Conservation (phyloP, 2,329 filamentous ascomycete genomes). For the Atkinsonella texensis region DNA sequence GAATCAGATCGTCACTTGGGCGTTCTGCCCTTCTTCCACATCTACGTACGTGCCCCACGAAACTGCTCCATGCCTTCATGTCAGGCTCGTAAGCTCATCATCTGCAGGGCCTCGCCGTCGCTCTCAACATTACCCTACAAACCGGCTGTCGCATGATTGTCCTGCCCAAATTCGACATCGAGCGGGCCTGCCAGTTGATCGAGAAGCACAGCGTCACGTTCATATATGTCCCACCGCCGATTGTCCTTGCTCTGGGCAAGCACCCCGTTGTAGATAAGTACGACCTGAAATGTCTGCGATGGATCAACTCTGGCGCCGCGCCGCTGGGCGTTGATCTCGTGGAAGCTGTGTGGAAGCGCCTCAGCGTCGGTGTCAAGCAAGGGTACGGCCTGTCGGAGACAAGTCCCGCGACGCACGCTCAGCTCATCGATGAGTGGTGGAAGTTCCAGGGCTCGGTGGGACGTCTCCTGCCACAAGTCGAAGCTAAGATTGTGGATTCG, state of each 20-base stretch:
- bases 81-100: neutral
- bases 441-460: constrained; percentile 69
- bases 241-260: constrained; percentile 71
- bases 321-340: constrained; percentile 74
- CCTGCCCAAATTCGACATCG: constrained; percentile 64
- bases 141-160: constrained; percentile 65
- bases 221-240: constrained; percentile 71
- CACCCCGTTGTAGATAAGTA: constrained; percentile 68
- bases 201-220: constrained; percentile 67
- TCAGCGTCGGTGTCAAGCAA: constrained; percentile 76
- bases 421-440: constrained; percentile 65
- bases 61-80: neutral
- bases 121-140: constrained; percentile 19
- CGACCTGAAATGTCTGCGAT: constrained; percentile 65
- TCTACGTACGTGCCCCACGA: constrained; percentile 51
- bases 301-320: constrained; percentile 80
- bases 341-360: constrained; percentile 58
- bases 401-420: constrained; percentile 64
- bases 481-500: constrained; percentile 66
- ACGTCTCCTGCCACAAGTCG: constrained; percentile 63
- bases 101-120: constrained; percentile 19
- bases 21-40: constrained; percentile 82
- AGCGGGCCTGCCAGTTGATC: constrained; percentile 64
- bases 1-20: constrained; percentile 63
- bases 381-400: constrained; percentile 88